Evolutionary conservation across 73 alveolate species (phyloP).

Genomic region (Effrenium voratum): DNA sequence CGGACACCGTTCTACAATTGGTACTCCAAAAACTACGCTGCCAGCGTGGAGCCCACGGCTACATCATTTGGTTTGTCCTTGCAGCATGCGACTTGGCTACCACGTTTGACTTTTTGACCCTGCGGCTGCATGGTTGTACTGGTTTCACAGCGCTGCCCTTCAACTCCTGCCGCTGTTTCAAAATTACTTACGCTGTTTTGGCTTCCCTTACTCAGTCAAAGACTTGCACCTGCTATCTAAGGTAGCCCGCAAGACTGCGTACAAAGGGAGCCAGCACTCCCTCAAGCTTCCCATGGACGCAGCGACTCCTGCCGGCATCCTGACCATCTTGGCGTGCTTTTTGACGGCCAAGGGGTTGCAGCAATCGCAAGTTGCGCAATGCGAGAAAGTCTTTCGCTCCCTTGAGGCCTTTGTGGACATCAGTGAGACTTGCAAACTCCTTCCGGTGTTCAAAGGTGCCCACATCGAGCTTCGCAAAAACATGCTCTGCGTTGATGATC

Average conservation of each 20-base stretch:
- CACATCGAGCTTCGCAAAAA: neutral
- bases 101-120: no score
- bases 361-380: neutral
- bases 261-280: neutral
- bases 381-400: neutral
- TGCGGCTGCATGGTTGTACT: no score
- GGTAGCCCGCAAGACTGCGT: neutral
- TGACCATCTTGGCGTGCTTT: neutral
- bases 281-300: neutral
- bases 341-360: neutral
- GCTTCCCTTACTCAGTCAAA: no score
- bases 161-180: no score
- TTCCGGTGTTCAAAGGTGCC: neutral
- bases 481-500: neutral
- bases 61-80: neutral
- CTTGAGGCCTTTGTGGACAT: neutral
- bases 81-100: neutral
- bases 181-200: no score
- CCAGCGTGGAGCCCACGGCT: neutral
- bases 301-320: neutral
- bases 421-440: neutral
- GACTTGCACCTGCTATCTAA: neutral
- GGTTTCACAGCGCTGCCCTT: no score
- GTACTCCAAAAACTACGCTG: neutral
- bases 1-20: neutral